Evolutionary conservation across 495 filamentous ascomycete species (phyloP).

Genomic region (Daldinia caldariorum): DNA sequence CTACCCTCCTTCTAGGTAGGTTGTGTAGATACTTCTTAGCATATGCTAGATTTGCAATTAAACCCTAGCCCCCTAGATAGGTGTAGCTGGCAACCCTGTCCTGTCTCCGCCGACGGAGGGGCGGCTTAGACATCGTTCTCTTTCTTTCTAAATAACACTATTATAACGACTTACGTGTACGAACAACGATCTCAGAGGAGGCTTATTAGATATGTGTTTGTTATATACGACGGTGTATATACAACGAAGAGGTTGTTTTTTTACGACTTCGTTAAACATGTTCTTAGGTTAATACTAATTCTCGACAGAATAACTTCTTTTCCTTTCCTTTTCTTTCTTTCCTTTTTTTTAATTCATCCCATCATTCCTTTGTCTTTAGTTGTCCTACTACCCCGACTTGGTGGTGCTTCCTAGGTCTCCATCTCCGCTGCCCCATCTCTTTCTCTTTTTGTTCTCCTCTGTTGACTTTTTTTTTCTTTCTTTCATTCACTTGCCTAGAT

Average conservation of each 20-base stretch:
- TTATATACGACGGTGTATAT: conserved; percentile 15
- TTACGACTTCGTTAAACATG: neutral
- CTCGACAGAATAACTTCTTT: neutral
- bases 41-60: conserved; percentile 14
- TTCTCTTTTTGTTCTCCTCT: neutral
- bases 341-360: neutral
- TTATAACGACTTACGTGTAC: conserved; percentile 2
- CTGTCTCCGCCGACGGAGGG: conserved; percentile 11
- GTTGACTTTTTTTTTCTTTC: neutral
- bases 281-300: neutral
- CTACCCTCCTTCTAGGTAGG: neutral
- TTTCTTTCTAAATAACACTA: conserved; percentile 6
- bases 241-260: conserved; percentile 5
- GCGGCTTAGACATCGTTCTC: conserved; percentile 6
- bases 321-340: neutral
- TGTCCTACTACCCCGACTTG: neutral
- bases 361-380: conserved; percentile 1
- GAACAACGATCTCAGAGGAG: neutral
- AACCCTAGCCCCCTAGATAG: conserved; percentile 8
- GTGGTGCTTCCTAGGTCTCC: neutral
- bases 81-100: too few relatives aligned
- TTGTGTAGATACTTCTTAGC: too few relatives aligned
- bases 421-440: neutral
- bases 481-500: neutral
- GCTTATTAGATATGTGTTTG: conserved; percentile 13